Base-by-base conservation (phyloP, 495 filamentous ascomycete species). In the Xylaria nigripes region DNA sequence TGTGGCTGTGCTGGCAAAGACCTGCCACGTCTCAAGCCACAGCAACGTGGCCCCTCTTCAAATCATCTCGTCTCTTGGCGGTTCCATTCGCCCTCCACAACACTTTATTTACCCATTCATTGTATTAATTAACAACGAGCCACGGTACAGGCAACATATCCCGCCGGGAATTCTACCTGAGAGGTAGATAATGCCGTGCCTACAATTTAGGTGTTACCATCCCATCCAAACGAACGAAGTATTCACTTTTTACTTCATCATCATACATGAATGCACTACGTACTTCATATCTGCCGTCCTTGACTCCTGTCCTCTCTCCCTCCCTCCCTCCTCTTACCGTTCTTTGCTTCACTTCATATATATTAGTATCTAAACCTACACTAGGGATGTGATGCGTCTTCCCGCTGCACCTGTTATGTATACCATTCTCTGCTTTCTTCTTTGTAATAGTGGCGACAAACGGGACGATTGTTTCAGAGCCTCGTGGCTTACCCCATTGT, bases 401-500 rank as follows among this genome's bases (percentile, higher is more conserved):
- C 51, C 51, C 51, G 51, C 51, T 48, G 45, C 51, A 43, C 42
- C 42, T 32, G 15, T 6, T 36, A 36, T 36, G 32, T 36, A 54
- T 54, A 44, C 40, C 51, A 42, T 41, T 7, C 43, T 5, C 15
- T 10, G 19, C 9, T 22, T 48, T 10, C n/a, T n/a, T n/a, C n/a
- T n/a, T 13, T 16, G 16, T 19, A 23, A 50, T 9, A 16, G 32
- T 6, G 3, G 10, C 44, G 30, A 38, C 53, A 50, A 45, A 55
- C 46, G 42, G 42, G 41, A 29, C 25, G 8, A 34, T 38, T 49
- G 52, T 55, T 44, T 49, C 52, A 48, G 36, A 49, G 52, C 52
- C 52, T 47, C 52, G 52, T 55, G 52, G 45, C 48, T 46, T 49
- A 23, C 34, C 45, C 51, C 51, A 29, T 36, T 38, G 51, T 45